A percentile compares a stretch with the other conserved stretches of the same genome.
Conservation (phyloP, 225 moss, liverwort and hornwort genomes). For the Lunularia cruciata region DNA sequence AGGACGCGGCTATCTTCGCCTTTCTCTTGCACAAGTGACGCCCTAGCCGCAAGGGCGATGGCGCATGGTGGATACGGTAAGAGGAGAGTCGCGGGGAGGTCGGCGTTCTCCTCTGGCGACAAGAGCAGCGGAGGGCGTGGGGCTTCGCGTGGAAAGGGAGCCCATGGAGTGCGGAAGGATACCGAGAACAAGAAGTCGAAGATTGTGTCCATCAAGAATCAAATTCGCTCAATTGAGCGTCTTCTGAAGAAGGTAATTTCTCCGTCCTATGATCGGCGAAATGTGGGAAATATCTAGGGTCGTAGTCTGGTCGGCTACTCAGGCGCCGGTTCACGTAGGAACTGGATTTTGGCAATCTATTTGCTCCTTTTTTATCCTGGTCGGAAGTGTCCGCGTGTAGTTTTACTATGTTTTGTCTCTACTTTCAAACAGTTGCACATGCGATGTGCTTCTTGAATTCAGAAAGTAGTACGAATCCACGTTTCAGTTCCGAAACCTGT, state of each 20-base stretch:
- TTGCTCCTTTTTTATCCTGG: neutral
- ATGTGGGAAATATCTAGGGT: too few relatives aligned
- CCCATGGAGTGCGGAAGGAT: constrained; percentile 62
- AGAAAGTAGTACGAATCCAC: too few relatives aligned
- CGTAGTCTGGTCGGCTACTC: too few relatives aligned
- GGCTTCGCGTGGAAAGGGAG: constrained; percentile 41
- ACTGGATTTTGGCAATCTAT: neutral
- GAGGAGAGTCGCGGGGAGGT: constrained; percentile 69
- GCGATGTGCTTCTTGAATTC: too few relatives aligned
- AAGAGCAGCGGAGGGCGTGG: constrained; percentile 51
- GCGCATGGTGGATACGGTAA: constrained; percentile 86
- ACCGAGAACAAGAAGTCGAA: constrained; percentile 75
- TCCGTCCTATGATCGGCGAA: neutral
- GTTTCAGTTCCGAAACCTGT: too few relatives aligned
- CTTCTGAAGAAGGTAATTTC: constrained; percentile 72
- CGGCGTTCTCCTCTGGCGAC: constrained; percentile 60
- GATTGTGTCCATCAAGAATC: constrained; percentile 92
- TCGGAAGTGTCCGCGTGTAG: too few relatives aligned
- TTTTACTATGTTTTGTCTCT: too few relatives aligned
- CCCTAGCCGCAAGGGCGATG: constrained; percentile 43
- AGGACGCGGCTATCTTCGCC: neutral
- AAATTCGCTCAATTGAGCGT: constrained; percentile 96
- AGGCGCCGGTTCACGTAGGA: too few relatives aligned
- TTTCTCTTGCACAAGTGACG: neutral
- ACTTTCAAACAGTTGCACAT: too few relatives aligned